Base-by-base conservation (phyloP, 2,329 filamentous ascomycete species). In the Emericellopsis atlantica region DNA sequence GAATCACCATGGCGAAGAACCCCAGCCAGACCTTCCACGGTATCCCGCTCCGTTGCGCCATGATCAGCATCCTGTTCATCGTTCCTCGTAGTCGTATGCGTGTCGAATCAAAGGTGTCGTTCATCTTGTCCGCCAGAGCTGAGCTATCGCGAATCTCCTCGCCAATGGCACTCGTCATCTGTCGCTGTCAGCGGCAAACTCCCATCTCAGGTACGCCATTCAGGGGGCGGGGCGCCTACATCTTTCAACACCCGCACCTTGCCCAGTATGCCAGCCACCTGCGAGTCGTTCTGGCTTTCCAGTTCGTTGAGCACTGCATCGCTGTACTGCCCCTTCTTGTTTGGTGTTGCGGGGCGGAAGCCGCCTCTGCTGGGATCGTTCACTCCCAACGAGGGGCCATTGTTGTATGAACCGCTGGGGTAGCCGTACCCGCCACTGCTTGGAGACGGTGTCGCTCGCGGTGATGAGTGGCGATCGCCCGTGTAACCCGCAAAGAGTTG, bases 51-150 rank as follows among this genome's bases (percentile, higher is more conserved):
- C 79, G 74, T 65, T 96, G 77, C 5, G 92, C 92, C 92, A 98
- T 98, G 41, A 90, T 58, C 49, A 96, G 65, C 92, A 98, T 98
- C 44, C 89, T 73, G 58, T 87, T 95, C 92, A 98, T 96, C 15
- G 93, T 96, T 41, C 90, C 88, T 36, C 81, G 76, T 46, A 98
- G 67, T 47, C 84, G 76, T 40, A 88, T 65, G 29, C 89, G 71
- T 40, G 90, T 93, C 52, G 76, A 79, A 58, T 96, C 90, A 57
- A 96, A 98, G 5, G 79, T 76, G 55, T 95, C 86, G 61, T 96
- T 96, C 81, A 98, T 95, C 64, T 88, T 90, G 52, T 95, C 87
- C 2, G 88, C 84, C 4, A 96, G 72, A 2, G 85, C 81, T 2
- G 86, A 85, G 12, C 84, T 92, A 47, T 94, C 85, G 51, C 90